Percentiles rank a stretch among this genome's conserved stretches.
Evolutionary conservation across 441 rosid genomes (phyloP).

Genomic region (Populus hybrid): DNA sequence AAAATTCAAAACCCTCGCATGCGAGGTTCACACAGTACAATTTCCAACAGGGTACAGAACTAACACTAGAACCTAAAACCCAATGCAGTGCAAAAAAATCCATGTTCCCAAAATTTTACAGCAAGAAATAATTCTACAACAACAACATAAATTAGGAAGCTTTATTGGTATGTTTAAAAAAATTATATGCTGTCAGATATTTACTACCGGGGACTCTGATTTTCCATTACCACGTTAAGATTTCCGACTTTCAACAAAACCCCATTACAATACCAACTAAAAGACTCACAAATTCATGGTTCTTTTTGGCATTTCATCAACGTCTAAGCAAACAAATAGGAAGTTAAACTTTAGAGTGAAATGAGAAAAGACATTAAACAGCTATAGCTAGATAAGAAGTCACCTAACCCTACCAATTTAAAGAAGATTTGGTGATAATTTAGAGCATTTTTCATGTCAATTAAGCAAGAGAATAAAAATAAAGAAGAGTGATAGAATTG

Average conservation of each 20-base stretch:
- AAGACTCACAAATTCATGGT: not conserved
- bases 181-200: not conserved
- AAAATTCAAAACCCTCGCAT: not conserved
- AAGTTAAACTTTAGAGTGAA: not conserved
- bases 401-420: not conserved
- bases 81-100: not conserved
- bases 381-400: not conserved
- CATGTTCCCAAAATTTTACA: not conserved
- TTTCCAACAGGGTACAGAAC: not conserved
- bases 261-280: not conserved
- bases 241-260: not conserved
- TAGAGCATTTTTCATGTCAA: not conserved
- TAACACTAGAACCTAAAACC: conserved; percentile 10
- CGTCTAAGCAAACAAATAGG: not conserved
- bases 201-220: not conserved
- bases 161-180: not conserved
- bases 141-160: not conserved
- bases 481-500: not conserved
- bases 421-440: not conserved
- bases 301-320: not conserved
- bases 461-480: not conserved
- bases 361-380: too few species aligned
- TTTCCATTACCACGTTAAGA: not conserved
- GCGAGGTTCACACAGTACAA: not conserved
- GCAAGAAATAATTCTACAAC: too few species aligned